These are phyloP conservation scores for Pyrus communis DNA, from an alignment of 306 rosid genomes.

Conservation along the genomic window DNA sequence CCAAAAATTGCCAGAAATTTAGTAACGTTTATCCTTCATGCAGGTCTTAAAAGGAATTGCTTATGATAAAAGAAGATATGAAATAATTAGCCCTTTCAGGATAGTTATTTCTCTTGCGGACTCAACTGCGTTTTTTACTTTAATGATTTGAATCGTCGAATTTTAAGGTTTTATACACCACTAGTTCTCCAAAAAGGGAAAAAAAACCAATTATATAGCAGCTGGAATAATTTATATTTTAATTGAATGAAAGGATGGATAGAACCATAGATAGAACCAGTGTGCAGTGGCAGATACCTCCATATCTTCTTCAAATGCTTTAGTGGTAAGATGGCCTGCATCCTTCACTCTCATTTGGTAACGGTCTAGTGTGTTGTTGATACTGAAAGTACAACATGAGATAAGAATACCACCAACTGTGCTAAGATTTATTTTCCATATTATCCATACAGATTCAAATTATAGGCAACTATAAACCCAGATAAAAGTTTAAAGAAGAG, in stretches of 20 bases:
- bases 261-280: background rate
- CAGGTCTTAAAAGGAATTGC: background rate
- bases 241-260: background rate
- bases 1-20: background rate
- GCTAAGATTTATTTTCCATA: too few species aligned
- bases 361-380: slow-evolving; percentile 69
- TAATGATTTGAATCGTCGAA: background rate
- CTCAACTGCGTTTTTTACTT: too few species aligned
- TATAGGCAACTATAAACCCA: too few species aligned
- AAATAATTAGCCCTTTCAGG: too few species aligned
- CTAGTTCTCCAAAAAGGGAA: background rate
- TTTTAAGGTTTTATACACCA: background rate
- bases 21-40: background rate
- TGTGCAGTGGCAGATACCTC: slow-evolving; percentile 36
- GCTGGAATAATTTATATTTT: background rate
- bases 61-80: background rate
- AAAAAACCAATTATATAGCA: background rate
- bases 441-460: too few species aligned
- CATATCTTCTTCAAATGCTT: slow-evolving; percentile 26
- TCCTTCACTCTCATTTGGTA: slow-evolving; percentile 59
- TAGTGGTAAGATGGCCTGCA: slow-evolving; percentile 10
- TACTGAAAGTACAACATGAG: slow-evolving; percentile 33
- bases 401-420: background rate
- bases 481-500: too few species aligned
- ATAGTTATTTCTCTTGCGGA: too few species aligned